Evolutionary conservation across 805 yeast species (phyloP), one percentile per base, ranked within the genome.

Genomic region (Candida ascalaphidarum): DNA sequence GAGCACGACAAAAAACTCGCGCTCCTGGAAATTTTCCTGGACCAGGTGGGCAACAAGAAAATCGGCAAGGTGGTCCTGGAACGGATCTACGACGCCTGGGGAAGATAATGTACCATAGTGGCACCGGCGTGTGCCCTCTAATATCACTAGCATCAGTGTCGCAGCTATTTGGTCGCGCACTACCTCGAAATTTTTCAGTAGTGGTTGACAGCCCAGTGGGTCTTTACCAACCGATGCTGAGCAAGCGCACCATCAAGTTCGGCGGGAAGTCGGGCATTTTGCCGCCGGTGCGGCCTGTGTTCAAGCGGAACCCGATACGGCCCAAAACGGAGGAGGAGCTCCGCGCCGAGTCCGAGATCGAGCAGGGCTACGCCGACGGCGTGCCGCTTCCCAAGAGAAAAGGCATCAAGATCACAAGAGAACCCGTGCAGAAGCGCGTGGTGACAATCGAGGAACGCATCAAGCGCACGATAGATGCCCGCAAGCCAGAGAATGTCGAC

Each of bases 261-360:
- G 75, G 76, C 17, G 75, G 75, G 11, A 80, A 81, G 54, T 78
- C 89, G 27, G 96, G 96, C 50, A 65, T 83, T 27, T 65, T 88
- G 39, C 96, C 96, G 26, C 64, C 59, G 31, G 77, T 83, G 7
- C 77, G 95, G 44, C 73, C 77, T 22, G 75, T 84, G 17, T 74
- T 88, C 57, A 81, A 77, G 43, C 36, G 49, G 12, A 71, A 72
- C 31, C 83, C 86, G 4, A 62, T 67, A 26, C 67, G 69, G 37
- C 77, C 74, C 17, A 48, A 61, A 35, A 67, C 66, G 36, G 68
- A 40, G 10, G 44, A 60, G 18, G 66, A 62, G 32, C 23, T 36
- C 32, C 67, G 61, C 11, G 63, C 66, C 22, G 68, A 67, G 29
- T 36, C 54, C 19, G 55, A 66, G 20, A 68, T 73, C 12, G 66